Conservation (phyloP, 371 early-diverging fungal species). For the Mucor saturninus region DNA sequence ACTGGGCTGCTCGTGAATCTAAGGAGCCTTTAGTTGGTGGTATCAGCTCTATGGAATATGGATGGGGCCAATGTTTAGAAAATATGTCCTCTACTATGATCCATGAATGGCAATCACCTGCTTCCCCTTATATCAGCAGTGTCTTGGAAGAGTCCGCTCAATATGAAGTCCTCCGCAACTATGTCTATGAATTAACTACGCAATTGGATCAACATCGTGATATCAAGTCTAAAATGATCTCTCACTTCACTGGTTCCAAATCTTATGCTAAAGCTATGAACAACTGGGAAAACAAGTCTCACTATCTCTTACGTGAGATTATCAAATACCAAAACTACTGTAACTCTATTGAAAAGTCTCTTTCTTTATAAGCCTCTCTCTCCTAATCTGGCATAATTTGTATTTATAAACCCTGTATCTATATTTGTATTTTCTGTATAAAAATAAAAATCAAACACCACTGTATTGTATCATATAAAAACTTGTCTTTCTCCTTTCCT, state of each 20-base stretch:
- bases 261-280: slow-evolving; percentile 67
- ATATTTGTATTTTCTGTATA: too few species aligned
- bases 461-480: too few species aligned
- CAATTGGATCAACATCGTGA: slow-evolving; percentile 49
- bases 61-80: slow-evolving; percentile 71
- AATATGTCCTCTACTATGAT: not conserved
- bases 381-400: not conserved
- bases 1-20: slow-evolving; percentile 90
- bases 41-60: slow-evolving; percentile 88
- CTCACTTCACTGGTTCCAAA: slow-evolving; percentile 55
- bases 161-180: slow-evolving; percentile 33
- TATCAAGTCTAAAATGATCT: slow-evolving; percentile 47
- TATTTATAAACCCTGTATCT: not conserved
- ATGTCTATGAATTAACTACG: slow-evolving; percentile 35
- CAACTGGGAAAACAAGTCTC: slow-evolving; percentile 87
- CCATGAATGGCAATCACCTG: slow-evolving; percentile 46
- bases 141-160: slow-evolving; percentile 40
- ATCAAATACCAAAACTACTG: slow-evolving; percentile 89
- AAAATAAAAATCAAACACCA: too few species aligned
- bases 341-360: slow-evolving; percentile 73
- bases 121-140: slow-evolving; percentile 39
- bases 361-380: slow-evolving; percentile 36
- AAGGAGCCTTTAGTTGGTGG: slow-evolving; percentile 88
- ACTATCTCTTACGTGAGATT: slow-evolving; percentile 82
- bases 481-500: too few species aligned